These are phyloP conservation scores for Rhynchosporium secalis DNA, from an alignment of 2,329 filamentous ascomycete genomes.

Conservation along the genomic window DNA sequence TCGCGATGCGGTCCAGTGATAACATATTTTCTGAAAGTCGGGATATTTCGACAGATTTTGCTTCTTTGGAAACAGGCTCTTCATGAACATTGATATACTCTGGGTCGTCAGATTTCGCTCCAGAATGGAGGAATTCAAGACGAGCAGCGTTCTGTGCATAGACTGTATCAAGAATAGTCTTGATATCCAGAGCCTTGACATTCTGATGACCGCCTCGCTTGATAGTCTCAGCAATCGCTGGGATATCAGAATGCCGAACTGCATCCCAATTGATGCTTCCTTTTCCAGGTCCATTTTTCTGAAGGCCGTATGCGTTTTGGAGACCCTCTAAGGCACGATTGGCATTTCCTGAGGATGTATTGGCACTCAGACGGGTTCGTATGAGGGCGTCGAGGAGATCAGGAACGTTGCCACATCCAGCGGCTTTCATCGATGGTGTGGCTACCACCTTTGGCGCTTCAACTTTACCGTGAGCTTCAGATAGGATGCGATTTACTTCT, in stretches of 20 bases:
- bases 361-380: conserved; percentile 53
- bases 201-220: conserved; percentile 68
- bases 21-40: conserved; percentile 59
- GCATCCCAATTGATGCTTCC: conserved; percentile 76
- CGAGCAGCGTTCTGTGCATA: conserved; percentile 65
- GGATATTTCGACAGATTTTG: conserved; percentile 58
- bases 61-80: conserved; percentile 43
- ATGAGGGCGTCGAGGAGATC: conserved; percentile 55
- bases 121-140: conserved; percentile 49
- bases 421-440: conserved; percentile 66
- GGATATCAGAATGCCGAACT: conserved; percentile 58
- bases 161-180: conserved; percentile 70
- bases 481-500: conserved; percentile 66
- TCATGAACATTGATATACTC: conserved; percentile 46
- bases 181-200: conserved; percentile 72
- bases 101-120: conserved; percentile 44
- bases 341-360: conserved; percentile 53
- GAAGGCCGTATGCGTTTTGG: conserved; percentile 61
- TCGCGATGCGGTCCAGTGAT: conserved; percentile 53
- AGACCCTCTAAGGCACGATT: conserved; percentile 67
- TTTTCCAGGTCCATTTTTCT: conserved; percentile 63
- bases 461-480: conserved; percentile 64
- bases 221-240: conserved; percentile 68
- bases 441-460: conserved; percentile 66
- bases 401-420: conserved; percentile 64